Evolutionary conservation across 108 stramenopile genomes (phyloP).

Genomic region (Cyclotella baltica): DNA sequence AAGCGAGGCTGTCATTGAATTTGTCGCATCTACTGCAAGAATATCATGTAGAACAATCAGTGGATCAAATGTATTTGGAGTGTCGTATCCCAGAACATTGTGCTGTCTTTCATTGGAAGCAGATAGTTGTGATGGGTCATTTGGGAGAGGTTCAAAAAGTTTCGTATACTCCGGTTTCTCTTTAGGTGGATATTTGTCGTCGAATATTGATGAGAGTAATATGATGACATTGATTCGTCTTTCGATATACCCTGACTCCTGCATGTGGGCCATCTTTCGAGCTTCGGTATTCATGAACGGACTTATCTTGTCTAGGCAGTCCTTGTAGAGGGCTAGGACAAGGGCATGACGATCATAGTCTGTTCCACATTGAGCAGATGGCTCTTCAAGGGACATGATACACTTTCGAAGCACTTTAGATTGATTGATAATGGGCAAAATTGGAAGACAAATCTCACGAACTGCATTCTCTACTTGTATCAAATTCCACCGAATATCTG

Average conservation of each 20-base stretch:
- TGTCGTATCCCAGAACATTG: constrained; percentile 41
- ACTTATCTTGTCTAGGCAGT: constrained; percentile 46
- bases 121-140: constrained; percentile 32
- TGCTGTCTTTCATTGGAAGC: neutral
- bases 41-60: constrained; percentile 61
- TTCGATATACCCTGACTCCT: constrained; percentile 67
- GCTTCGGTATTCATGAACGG: constrained; percentile 40
- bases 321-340: constrained; percentile 64
- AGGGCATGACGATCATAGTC: constrained; percentile 77
- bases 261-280: constrained; percentile 38
- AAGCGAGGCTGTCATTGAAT: constrained; percentile 63
- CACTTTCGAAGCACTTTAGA: constrained; percentile 57
- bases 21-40: constrained; percentile 29
- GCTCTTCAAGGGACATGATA: constrained; percentile 56
- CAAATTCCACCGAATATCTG: constrained; percentile 55
- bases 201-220: constrained; percentile 74
- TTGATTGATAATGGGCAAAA: constrained; percentile 44
- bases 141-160: constrained; percentile 73
- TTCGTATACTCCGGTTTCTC: constrained; percentile 63
- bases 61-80: constrained; percentile 67
- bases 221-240: constrained; percentile 79
- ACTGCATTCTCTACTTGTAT: constrained; percentile 36
- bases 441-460: constrained; percentile 38
- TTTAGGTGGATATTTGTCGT: constrained; percentile 48
- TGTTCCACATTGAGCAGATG: constrained; percentile 8